Evolutionary conservation across 345 rosid species (phyloP).

Genomic region (Salix exigua): DNA sequence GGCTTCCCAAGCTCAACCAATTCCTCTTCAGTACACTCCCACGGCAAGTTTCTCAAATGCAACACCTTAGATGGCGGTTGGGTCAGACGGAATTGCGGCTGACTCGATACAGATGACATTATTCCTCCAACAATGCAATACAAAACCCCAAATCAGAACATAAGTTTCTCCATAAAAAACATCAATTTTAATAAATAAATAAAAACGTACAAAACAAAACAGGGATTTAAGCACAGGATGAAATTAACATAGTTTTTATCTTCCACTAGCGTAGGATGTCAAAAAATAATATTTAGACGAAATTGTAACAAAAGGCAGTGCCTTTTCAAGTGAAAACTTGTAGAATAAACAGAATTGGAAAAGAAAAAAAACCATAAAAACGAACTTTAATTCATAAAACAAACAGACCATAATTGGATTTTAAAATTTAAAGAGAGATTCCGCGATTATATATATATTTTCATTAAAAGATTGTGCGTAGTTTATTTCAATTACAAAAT

Average conservation of each 20-base stretch:
- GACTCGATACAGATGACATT: conserved; percentile 95
- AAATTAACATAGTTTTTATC: not conserved
- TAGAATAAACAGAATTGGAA: not conserved
- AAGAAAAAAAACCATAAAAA: not conserved
- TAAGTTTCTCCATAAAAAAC: not conserved
- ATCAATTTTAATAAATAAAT: not conserved
- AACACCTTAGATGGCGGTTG: conserved; percentile 99
- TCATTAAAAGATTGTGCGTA: not conserved
- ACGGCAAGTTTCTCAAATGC: conserved; percentile 94
- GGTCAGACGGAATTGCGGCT: conserved; percentile 96
- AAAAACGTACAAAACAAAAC: not conserved
- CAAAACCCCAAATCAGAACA: not conserved
- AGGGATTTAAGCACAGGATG: not conserved
- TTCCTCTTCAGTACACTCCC: conserved; percentile 99
- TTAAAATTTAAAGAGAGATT: not conserved
- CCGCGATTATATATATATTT: not conserved
- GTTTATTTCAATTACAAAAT: not conserved
- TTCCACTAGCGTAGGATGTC: not conserved
- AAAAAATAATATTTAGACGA: not conserved
- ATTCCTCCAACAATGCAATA: conserved; percentile 25
- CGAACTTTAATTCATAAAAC: not conserved
- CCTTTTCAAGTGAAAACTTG: not conserved
- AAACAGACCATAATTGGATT: not conserved
- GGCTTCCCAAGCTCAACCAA: conserved; percentile 94
- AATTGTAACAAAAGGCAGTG: not conserved